Evolutionary conservation across 257 asterid genomes (phyloP).

Genomic region (Dorcoceras hygrometricum): DNA sequence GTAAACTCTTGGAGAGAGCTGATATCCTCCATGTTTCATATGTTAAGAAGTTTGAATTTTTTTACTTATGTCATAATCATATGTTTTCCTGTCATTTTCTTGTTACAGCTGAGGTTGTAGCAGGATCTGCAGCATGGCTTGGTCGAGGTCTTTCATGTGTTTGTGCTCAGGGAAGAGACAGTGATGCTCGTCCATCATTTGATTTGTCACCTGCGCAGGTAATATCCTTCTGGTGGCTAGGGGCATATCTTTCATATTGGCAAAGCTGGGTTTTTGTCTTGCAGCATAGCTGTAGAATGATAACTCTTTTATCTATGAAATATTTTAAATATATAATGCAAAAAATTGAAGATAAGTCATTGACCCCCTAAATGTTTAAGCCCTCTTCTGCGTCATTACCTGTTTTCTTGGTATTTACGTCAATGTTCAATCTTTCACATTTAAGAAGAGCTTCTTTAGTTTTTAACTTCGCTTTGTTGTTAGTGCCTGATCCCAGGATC

Average conservation of each 20-base stretch:
- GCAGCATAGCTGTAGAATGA: neutral
- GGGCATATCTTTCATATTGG: conserved; percentile 8
- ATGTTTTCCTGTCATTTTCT: conserved; percentile 29
- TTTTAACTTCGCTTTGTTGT: conserved; percentile 3
- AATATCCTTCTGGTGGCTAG: conserved; percentile 19
- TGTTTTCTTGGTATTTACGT: neutral
- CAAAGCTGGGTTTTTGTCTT: neutral
- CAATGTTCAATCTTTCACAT: neutral
- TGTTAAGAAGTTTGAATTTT: neutral
- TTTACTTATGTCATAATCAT: too few relatives aligned
- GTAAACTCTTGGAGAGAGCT: conserved; percentile 9
- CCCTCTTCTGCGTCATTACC: neutral
- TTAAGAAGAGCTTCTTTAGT: neutral
- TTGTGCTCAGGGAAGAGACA: conserved; percentile 88
- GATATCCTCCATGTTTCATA: too few relatives aligned
- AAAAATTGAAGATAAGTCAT: neutral
- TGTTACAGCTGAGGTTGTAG: conserved; percentile 72
- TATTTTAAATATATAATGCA: too few relatives aligned
- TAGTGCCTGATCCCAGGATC: conserved; percentile 21
- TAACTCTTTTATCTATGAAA: neutral
- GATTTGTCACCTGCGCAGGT: conserved; percentile 95
- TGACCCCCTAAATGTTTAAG: neutral
- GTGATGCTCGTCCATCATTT: conserved; percentile 89
- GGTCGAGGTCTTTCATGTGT: conserved; percentile 98
- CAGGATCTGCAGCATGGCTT: conserved; percentile 99